A percentile compares a stretch with the other conserved stretches of the same genome.
Evolutionary conservation across 805 yeast genomes (phyloP).

Genomic region (Candida fluviatilis): DNA sequence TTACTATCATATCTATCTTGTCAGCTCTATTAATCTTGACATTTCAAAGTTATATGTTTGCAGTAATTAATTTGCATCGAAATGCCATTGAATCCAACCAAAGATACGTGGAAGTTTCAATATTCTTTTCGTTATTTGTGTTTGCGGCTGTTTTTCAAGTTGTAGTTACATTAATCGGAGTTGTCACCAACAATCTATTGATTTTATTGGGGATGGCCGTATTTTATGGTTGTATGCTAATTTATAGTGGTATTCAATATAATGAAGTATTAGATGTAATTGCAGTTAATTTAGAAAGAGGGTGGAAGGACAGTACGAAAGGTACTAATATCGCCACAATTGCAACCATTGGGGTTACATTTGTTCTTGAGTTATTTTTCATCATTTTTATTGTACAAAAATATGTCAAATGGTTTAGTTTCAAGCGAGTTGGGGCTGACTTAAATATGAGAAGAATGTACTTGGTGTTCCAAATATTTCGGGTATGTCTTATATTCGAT

Average conservation of each 20-base stretch:
- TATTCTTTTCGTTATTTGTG: constrained; percentile 44
- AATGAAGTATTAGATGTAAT: constrained; percentile 31
- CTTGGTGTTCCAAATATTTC: constrained; percentile 36
- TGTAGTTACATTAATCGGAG: constrained; percentile 33
- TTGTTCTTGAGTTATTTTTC: constrained; percentile 25
- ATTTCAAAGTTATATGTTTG: constrained; percentile 38
- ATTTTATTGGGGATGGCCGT: constrained; percentile 34
- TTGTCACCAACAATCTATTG: constrained; percentile 36
- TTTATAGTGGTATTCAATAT: constrained; percentile 46
- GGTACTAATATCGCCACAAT: constrained; percentile 43
- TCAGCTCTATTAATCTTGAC: constrained; percentile 32
- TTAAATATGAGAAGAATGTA: constrained; percentile 34
- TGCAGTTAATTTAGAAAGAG: constrained; percentile 10
- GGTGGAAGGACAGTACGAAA: constrained; percentile 28
- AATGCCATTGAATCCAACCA: constrained; percentile 7
- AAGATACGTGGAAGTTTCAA: constrained; percentile 28
- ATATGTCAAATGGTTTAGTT: constrained; percentile 45
- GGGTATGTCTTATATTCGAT: constrained; percentile 18
- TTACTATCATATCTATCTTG: constrained; percentile 22
- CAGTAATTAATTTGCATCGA: constrained; percentile 33
- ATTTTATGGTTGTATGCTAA: constrained; percentile 40
- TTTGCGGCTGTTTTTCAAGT: constrained; percentile 44
- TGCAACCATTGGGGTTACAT: constrained; percentile 33
- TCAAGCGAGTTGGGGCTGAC: constrained; percentile 47
- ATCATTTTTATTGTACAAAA: constrained; percentile 28